Evolutionary conservation across 2,329 filamentous ascomycete species (phyloP), one percentile per base, ranked within the genome.

Genomic region (Exserohilum rostratum): DNA sequence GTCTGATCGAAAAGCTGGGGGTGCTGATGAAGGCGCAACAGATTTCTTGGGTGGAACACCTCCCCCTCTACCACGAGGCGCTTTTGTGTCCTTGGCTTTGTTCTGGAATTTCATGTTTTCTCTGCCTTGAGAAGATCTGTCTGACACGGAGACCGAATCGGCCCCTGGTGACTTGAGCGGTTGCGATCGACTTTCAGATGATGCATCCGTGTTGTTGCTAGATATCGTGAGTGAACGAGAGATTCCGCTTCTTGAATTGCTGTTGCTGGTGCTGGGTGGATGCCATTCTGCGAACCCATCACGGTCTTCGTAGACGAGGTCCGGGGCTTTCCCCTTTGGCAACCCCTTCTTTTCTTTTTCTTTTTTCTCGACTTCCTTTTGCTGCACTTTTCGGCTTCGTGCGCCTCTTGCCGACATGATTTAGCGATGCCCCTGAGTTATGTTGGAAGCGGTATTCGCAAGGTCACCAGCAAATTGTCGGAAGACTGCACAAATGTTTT

Each of bases 361-460:
- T 44, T 70, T 70, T 60, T 76, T 77, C 46, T 75, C 64, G 12
- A 76, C 74, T 34, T 76, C 67, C 52, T 77, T 77, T 29, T 68
- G 63, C 50, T 74, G 68, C n/a, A 70, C 72, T 60, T 77, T 77
- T 5, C 75, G 71, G 50, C 73, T 72, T 18, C 72, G 65, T 12
- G 75, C 75, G 33, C 75, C 75, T 65, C 75, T 63, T 50, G 73
- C 75, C 27, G 75, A 76, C 75, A 77, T 77, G 20, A 43, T 60
- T 18, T 45, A 33, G 44, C 38, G 43, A 48, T 30, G 7, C 37
- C 10, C 31, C 27, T n/a, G 29, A 18, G 15, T 43, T 18, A 25
- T 15, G 27, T 13, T 43, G 18, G 11, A 7, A 31, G 13, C 2
- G 12, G 17, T 18, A 15, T 20, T 6, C 15, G 18, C 15, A 15